A percentile compares a stretch with the other conserved stretches of the same genome.
phyloP scores from a whole-genome alignment of 2,329 filamentous ascomycete genomes.

The Aspergillus novofumigatus region DNA sequence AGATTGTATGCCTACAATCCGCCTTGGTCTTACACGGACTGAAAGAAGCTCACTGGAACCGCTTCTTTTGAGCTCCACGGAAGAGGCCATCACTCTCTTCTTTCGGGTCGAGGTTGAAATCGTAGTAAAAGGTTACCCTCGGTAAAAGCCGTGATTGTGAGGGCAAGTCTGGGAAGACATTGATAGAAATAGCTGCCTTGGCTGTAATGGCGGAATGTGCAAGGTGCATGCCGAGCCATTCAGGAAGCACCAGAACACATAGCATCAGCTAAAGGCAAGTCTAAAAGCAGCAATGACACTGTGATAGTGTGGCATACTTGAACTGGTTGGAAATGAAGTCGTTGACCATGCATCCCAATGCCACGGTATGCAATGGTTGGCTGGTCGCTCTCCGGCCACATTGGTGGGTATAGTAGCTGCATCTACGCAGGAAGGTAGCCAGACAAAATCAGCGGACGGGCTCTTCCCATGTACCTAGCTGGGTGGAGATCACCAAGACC shows the following conservation, averaged over 20 bases:
- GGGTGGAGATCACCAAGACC: neutral
- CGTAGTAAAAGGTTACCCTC: neutral
- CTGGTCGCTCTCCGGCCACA: neutral
- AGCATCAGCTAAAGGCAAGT: neutral
- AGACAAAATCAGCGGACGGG: neutral
- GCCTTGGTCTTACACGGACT: neutral
- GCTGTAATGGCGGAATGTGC: neutral
- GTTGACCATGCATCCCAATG: neutral
- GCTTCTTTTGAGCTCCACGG: neutral
- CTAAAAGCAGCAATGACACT: neutral
- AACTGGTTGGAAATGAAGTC: neutral
- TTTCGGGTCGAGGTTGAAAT: neutral
- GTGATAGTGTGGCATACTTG: neutral
- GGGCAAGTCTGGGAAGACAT: neutral
- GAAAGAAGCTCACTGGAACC: neutral
- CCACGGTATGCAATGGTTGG: neutral
- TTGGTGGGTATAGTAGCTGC: neutral
- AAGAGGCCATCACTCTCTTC: neutral
- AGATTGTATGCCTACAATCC: neutral
- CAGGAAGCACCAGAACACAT: neutral
- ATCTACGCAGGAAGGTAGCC: neutral
- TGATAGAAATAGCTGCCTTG: neutral
- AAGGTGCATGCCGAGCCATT: neutral
- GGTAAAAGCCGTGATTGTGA: neutral
- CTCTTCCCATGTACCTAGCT: neutral